Percentiles rank a stretch among this genome's conserved stretches.
These are phyloP conservation scores for Immersiella caudata DNA, from an alignment of 495 filamentous ascomycete species.

Conservation along the genomic window DNA sequence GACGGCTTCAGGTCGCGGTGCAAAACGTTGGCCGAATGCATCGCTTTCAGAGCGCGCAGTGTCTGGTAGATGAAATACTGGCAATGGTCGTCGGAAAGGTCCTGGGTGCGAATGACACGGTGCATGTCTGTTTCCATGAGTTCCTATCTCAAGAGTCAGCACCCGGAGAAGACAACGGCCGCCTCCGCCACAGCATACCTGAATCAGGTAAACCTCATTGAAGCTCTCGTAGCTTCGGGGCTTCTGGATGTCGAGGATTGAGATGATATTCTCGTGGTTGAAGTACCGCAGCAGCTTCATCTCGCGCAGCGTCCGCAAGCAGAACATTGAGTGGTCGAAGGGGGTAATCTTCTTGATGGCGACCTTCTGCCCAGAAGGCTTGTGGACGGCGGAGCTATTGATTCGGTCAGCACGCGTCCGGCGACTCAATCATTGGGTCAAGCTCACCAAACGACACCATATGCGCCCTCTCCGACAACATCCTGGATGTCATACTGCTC, in stretches of 20 bases:
- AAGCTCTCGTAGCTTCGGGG: slow-evolving; percentile 94
- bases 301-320: slow-evolving; percentile 92
- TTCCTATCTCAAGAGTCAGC: slow-evolving; percentile 61
- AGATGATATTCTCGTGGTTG: slow-evolving; percentile 99
- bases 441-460: slow-evolving; percentile 96
- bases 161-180: neutral
- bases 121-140: slow-evolving; percentile 99
- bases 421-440: no score
- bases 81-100: slow-evolving; percentile 97
- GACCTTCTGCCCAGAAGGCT: slow-evolving; percentile 97
- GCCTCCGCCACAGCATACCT: slow-evolving; percentile 58
- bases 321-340: slow-evolving; percentile 99
- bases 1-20: slow-evolving; percentile 98
- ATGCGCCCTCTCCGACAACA: slow-evolving; percentile 98
- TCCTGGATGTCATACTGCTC: slow-evolving; percentile 99
- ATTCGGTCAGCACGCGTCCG: slow-evolving; percentile 10
- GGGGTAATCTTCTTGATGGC: slow-evolving; percentile 99
- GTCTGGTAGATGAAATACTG: slow-evolving; percentile 99
- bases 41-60: slow-evolving; percentile 94
- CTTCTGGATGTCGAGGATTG: slow-evolving; percentile 98
- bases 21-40: slow-evolving; percentile 98
- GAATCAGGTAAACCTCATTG: slow-evolving; percentile 98
- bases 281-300: slow-evolving; percentile 99
- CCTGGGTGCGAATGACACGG: slow-evolving; percentile 97
- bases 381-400: slow-evolving; percentile 90